Evolutionary conservation across 345 rosid genomes (phyloP), one percentile per base, ranked within the genome.

Genomic region (Eucalyptus regnans): DNA sequence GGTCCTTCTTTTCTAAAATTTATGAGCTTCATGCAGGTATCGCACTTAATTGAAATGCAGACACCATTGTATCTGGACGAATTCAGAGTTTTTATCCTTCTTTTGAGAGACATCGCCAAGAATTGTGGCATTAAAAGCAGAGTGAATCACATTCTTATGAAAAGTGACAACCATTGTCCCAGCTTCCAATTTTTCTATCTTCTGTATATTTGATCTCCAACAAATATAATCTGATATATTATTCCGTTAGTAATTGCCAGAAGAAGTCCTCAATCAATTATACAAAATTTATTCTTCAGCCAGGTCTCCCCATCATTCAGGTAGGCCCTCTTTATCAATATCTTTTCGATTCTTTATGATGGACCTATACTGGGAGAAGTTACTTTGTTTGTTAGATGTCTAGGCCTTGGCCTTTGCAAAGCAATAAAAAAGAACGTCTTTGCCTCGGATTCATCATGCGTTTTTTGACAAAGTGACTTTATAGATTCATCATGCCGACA

Each of bases 11-110:
- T 86, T n/a, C 64, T 86, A 9, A 50, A 86, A 23, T 37, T 76
- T 76, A 37, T 76, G 27, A 41, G 15, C 83, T 90, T n/a, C 56
- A 20, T 94, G 92, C 89, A 96, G 97, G 97, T 95, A 22, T 96
- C 98, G 15, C 95, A 96, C 87, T 93, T 96, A 93, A 96, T 97
- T 1, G 98, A 97, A 90, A 96, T 96, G 97, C 99, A 96, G 91
- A 94, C 99, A 50, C 97, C 96, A 18, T 88, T 95, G 50, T 97
- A 97, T 88, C 95, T 95, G 25, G 96, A 96, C 88, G 97, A 41
- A 96, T 95, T 91, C 92, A 66, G 18, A 84, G 89, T 89, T 94
- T 94, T 90, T 97, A 96, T 92, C 98, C 99, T 89, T 95, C 89
- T 89, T 96, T 94, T 91, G 94, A 92, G 90, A 93, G 87, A 41